Base-by-base conservation (phyloP, 108 stramenopile genomes). In the Skeletonema menzelii region DNA sequence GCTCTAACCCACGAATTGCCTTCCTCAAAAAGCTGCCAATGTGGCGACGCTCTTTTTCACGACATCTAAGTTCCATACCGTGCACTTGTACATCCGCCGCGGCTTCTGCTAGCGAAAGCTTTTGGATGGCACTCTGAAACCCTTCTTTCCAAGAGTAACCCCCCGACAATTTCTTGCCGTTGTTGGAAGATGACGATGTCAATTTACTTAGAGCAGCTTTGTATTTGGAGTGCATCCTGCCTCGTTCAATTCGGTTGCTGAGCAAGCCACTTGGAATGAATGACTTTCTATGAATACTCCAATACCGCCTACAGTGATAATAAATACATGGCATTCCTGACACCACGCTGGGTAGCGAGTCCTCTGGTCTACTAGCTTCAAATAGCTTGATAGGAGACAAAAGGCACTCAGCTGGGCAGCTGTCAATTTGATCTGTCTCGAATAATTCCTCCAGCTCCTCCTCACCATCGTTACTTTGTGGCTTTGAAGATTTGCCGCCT, bases 391-490 rank as follows among this genome's bases (percentile, higher is more conserved):
- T 65, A 13, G 89, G 90, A 14, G 80, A 75, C 19, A 95, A 66
- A 61, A 95, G 72, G 20, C 62, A 73, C 12, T 70, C 74, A 26
- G 83, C 84, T 32, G 67, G 56, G 19, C 89, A 68, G 19, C 65
- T 56, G 47, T 86, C 84, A 28, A 85, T 62, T 57, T 93, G 85
- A 71, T 95, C 94, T 19, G 84, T 93, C 56, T 95, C 94, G 59
- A 91, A 83, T 8, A 95, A 80, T 73, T 95, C 94, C 8, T 86
- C 83, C 13, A 83, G 37, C 4, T 44, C 11, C 4, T 44, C 11
- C 8, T 60, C 59, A 27, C 40, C 30, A 7, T 71, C 68, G 22
- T 13, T 63, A 28, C 59, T 38, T 28, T 37, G 35, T 30, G 46
- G 8, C 47, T 81, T 73, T n/a, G 32, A 42, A n/a, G 40, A 42